Evolutionary conservation across 768 basidiomycete genomes (phyloP), one percentile per base, ranked within the genome.

Genomic region (Ramaria sp.): DNA sequence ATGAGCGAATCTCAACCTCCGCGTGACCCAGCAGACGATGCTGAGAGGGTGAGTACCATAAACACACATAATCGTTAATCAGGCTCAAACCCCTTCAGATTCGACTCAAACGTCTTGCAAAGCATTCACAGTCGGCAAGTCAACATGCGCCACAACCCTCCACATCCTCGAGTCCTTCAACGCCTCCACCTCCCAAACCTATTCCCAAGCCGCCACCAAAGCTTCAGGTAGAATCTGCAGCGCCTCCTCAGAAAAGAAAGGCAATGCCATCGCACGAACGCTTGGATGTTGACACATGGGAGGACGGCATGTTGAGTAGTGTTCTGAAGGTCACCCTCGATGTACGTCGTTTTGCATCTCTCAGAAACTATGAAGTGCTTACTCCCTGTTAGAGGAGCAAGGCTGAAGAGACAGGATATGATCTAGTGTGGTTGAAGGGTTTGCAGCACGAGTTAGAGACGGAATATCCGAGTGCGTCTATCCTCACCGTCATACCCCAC

Each of bases 61-160:
- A 34, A 9, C 19, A 34, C 33, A 37, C 45, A 17, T 27, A 20
- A n/a, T 45, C 48, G 20, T 10, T 6, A 19, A 13, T 33, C 42
- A 37, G 13, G 41, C 48, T 33, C 31, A 31, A 37, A 58, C 31
- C 58, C 54, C 52, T 43, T 31, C 63, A 95, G 93, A 95, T 96
- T 66, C 89, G 92, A 61, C 73, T 91, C 68, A 95, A 95, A 71
- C 83, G 94, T 56, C 77, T 98, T 53, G 92, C 89, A 33, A 91
- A 88, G 68, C 77, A 97, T 7, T 86, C 88, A 65, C 73, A 66
- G 39, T 63, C 71, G 43, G 60, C 72, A 42, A 71, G 71, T 39
- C 53, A 67, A 24, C 62, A 9, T 17, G 34, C 62, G 50, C 59
- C 75, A 31, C 67, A 61, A 12, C 64, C 76, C 0, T 68, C 78